phyloP scores from a whole-genome alignment of 768 basidiomycete species.

The Clitopilus hobsonii region DNA sequence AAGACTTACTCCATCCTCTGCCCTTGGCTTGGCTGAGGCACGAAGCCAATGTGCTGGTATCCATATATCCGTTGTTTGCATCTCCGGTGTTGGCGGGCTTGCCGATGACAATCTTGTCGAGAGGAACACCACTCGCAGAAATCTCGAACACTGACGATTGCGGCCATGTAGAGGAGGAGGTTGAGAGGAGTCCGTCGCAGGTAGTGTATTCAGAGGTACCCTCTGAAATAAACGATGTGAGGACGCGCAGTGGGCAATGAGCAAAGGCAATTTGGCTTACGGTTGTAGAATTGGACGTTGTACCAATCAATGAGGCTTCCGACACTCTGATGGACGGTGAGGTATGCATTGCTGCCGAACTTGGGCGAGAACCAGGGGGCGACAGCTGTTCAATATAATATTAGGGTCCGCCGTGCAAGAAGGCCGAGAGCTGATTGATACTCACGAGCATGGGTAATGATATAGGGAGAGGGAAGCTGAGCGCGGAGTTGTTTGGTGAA shows the following conservation, averaged over 20 bases:
- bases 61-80: slow-evolving; percentile 50
- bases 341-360: slow-evolving; percentile 46
- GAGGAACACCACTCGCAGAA: slow-evolving; percentile 40
- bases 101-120: slow-evolving; percentile 61
- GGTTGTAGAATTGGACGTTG: slow-evolving; percentile 37
- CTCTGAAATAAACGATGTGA: slow-evolving; percentile 25
- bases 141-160: slow-evolving; percentile 46
- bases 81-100: slow-evolving; percentile 44
- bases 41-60: slow-evolving; percentile 37
- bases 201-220: slow-evolving; percentile 49
- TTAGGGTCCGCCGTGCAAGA: not conserved
- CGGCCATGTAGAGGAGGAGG: slow-evolving; percentile 50
- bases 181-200: slow-evolving; percentile 44
- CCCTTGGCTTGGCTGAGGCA: slow-evolving; percentile 49
- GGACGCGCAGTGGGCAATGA: not conserved
- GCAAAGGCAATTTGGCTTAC: slow-evolving; percentile 10
- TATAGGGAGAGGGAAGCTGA: slow-evolving; percentile 42
- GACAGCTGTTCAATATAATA: slow-evolving; percentile 26
- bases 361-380: slow-evolving; percentile 42
- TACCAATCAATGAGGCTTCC: slow-evolving; percentile 63
- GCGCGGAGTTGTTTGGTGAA: slow-evolving; percentile 45
- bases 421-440: slow-evolving; percentile 10
- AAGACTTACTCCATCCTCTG: slow-evolving; percentile 51
- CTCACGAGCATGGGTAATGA: slow-evolving; percentile 50
- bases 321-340: slow-evolving; percentile 43